Evolutionary conservation across 1,139 yeast species (phyloP).

Genomic region (Taiozyma sp.): DNA sequence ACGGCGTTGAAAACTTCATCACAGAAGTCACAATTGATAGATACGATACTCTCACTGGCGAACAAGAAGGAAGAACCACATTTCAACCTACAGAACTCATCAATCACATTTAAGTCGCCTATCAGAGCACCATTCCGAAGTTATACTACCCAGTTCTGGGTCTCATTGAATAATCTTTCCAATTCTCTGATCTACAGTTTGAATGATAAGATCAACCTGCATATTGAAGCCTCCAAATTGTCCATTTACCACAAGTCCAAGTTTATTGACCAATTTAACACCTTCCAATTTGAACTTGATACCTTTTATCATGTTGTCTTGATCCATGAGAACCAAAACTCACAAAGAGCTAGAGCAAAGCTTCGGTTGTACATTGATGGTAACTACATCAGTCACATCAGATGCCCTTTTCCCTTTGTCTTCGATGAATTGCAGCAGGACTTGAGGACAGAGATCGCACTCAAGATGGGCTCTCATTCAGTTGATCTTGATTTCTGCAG

Average conservation of each 20-base stretch:
- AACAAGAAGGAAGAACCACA: constrained; percentile 12
- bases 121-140: constrained; percentile 1
- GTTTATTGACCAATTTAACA: constrained; percentile 13
- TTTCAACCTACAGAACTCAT: constrained; percentile 14
- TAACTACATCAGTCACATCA: constrained; percentile 12
- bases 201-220: constrained; percentile 9
- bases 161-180: constrained; percentile 10
- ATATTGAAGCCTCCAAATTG: constrained; percentile 12
- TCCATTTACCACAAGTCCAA: constrained; percentile 9
- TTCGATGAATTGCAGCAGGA: constrained; percentile 1
- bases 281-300: constrained; percentile 12
- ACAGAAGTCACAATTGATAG: constrained; percentile 1
- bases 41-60: constrained; percentile 9
- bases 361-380: constrained; percentile 19
- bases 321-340: constrained; percentile 14
- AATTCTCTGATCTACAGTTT: constrained; percentile 10
- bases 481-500: constrained; percentile 15
- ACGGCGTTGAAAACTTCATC: neutral
- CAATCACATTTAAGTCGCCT: constrained; percentile 4
- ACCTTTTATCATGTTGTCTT: constrained; percentile 18
- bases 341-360: constrained; percentile 14
- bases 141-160: constrained; percentile 21
- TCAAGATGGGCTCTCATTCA: constrained; percentile 13
- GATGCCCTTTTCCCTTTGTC: constrained; percentile 18
- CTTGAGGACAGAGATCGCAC: neutral